These are phyloP conservation scores for Hypoxylon fragiforme DNA, from an alignment of 495 filamentous ascomycete species.

Conservation along the genomic window DNA sequence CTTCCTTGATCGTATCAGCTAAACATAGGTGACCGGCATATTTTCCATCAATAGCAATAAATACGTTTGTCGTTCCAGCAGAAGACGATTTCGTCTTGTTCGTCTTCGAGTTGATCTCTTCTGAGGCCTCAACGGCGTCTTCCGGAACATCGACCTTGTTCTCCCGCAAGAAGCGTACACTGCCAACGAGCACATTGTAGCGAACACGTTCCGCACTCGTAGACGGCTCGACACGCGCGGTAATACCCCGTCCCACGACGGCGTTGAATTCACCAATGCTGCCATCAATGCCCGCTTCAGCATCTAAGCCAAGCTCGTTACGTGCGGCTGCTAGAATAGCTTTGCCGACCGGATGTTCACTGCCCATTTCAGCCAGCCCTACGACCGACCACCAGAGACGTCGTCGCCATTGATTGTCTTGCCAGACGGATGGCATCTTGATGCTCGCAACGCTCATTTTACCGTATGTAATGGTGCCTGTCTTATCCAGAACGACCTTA, in stretches of 20 bases:
- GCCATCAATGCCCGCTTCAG: conserved; percentile 77
- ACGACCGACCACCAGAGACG: conserved; percentile 93
- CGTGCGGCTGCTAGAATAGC: conserved; percentile 78
- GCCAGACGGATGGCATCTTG: conserved; percentile 69
- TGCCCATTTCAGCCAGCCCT: conserved; percentile 88
- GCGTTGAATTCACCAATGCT: conserved; percentile 83
- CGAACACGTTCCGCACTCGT: conserved; percentile 63
- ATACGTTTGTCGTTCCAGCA: conserved; percentile 83
- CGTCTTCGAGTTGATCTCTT: conserved; percentile 56
- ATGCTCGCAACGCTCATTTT: conserved; percentile 86
- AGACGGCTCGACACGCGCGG: conserved; percentile 76
- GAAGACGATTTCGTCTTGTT: conserved; percentile 40
- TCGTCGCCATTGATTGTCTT: conserved; percentile 64
- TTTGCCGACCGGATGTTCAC: conserved; percentile 92
- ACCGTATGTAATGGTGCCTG: conserved; percentile 90
- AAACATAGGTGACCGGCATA: conserved; percentile 84
- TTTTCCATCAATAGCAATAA: conserved; percentile 78
- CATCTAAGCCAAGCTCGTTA: conserved; percentile 68
- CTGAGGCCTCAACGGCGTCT: conserved; percentile 57
- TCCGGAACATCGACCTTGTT: conserved; percentile 68
- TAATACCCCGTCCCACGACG: conserved; percentile 82
- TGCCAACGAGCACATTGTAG: conserved; percentile 83
- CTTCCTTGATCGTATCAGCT: conserved; percentile 86
- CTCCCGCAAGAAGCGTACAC: conserved; percentile 71
- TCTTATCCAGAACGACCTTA: conserved; percentile 98